A percentile compares a stretch with the other conserved stretches of the same genome.
Conservation (phyloP, 2,329 filamentous ascomycete genomes). For the Stagonosporopsis chrysanthemi region DNA sequence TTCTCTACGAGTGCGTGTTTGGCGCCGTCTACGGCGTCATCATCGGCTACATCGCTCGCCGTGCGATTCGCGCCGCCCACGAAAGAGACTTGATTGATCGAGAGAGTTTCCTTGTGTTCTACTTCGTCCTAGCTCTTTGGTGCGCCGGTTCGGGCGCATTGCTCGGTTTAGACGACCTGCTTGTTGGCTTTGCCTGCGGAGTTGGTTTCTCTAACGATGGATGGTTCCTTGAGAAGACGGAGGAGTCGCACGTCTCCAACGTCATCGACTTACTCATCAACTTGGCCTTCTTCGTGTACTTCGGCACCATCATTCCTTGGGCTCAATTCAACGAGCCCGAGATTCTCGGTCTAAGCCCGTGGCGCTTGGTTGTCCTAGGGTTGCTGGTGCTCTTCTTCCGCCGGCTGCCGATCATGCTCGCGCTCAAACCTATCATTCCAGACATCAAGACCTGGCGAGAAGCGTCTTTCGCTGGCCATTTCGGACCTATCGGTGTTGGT, state of each 20-base stretch:
- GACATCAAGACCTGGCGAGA: constrained; percentile 99
- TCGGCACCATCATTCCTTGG: constrained; percentile 98
- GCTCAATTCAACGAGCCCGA: constrained; percentile 79
- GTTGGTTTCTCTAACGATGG: constrained; percentile 99
- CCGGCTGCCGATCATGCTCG: constrained; percentile 92
- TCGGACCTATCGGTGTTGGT: constrained; percentile 95
- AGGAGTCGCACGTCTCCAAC: constrained; percentile 98
- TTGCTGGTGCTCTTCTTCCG: constrained; percentile 94
- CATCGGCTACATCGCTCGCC: constrained; percentile 88
- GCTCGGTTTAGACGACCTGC: constrained; percentile 88
- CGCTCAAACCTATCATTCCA: constrained; percentile 89
- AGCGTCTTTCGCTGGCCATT: constrained; percentile 94
- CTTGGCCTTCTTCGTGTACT: constrained; percentile 96
- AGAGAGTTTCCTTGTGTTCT: constrained; percentile 98
- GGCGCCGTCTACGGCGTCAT: constrained; percentile 87
- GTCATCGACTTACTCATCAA: constrained; percentile 98
- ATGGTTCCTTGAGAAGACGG: constrained; percentile 98
- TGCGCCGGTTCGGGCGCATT: constrained; percentile 93
- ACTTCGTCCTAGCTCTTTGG: constrained; percentile 95
- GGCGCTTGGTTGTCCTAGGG: constrained; percentile 93
- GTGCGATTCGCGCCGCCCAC: constrained; percentile 88
- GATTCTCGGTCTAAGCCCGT: constrained; percentile 76
- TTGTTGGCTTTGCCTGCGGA: constrained; percentile 92
- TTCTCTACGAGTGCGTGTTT: constrained; percentile 95
- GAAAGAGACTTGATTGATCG: constrained; percentile 86